Conservation (phyloP, 139 green algal genomes). For the Astrephomene gubernaculifera region DNA sequence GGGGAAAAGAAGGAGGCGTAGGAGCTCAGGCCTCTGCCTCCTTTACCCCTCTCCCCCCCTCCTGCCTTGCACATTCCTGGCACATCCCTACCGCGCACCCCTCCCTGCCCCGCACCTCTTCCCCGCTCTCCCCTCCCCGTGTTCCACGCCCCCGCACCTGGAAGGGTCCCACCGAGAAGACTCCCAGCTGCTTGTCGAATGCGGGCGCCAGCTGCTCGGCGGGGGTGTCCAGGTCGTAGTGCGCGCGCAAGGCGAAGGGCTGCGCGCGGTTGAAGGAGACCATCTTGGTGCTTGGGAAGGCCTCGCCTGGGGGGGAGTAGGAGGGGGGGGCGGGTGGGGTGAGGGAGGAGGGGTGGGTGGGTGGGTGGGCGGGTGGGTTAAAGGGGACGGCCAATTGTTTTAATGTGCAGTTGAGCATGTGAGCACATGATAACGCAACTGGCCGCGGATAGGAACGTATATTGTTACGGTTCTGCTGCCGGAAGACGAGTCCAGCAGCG, state of each 20-base stretch:
- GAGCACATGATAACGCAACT: no score
- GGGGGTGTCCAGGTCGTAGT: slow-evolving; percentile 74
- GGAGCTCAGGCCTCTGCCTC: no score
- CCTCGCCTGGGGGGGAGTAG: slow-evolving; percentile 16
- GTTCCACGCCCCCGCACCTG: slow-evolving; percentile 16
- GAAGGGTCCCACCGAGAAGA: slow-evolving; percentile 66
- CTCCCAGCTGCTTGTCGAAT: slow-evolving; percentile 42
- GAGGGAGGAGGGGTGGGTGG: neutral
- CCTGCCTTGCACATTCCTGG: no score
- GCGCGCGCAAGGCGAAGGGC: slow-evolving; percentile 83
- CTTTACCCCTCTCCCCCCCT: no score
- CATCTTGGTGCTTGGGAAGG: slow-evolving; percentile 90
- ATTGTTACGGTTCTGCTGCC: no score
- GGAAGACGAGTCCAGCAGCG: neutral
- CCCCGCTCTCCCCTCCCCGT: neutral
- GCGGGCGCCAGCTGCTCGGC: slow-evolving; percentile 60
- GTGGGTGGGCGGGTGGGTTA: neutral
- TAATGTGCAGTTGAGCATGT: no score
- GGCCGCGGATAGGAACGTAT: no score
- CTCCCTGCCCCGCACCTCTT: neutral
- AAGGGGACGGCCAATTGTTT: neutral
- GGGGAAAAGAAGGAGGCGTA: no score
- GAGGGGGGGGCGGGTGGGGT: slow-evolving; percentile 40
- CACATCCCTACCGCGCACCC: neutral
- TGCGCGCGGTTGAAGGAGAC: slow-evolving; percentile 91